Evolutionary conservation across 2,329 filamentous ascomycete species (phyloP), one percentile per base, ranked within the genome.

Genomic region (Aspergillus sp.): DNA sequence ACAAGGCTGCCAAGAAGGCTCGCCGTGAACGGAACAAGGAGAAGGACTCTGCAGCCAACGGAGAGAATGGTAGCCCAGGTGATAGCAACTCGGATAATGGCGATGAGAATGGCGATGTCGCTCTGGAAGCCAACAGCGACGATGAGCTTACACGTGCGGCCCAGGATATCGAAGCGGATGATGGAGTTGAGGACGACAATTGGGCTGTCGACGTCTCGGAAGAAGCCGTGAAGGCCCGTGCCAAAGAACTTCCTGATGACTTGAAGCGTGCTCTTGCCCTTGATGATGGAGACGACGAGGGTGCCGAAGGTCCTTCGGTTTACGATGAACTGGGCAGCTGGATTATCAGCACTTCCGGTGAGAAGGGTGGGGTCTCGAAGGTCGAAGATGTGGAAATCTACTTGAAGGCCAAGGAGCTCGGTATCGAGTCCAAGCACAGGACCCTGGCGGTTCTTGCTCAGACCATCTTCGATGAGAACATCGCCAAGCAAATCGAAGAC

Each of bases 201-300:
- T 99, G 95, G 95, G 90, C 93, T 61, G 91, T 98, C 59, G 95
- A 99, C 75, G 95, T 96, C 81, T 97, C 93, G 63, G 91, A 93
- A 75, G 92, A 92, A 75, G 95, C 95, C 64, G 89, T 98, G 81
- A 93, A 89, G 80, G 93, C 93, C 68, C 95, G 95, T 76, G 91
- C 93, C 74, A 90, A 93, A 76, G 88, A 92, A 64, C 89, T 99
- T 51, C 91, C 95, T n/a, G 88, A 88, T 65, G 95, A 98, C 72
- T 89, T 99, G 73, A 96, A 97, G 85, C 88, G 90, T 73, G 90
- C 91, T 72, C 87, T 98, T 64, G 91, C 89, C 69, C 83, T 96
- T 59, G 89, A 88, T 59, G 90, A 90, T 57, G 92, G 88, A 8
- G 88, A 89, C 12, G 91, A 88, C 9, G 88, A 96, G 43, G 91